Percentiles rank a stretch among this genome's conserved stretches.
These are phyloP conservation scores for Solanum appendiculatum DNA, from an alignment of 257 asterid genomes.

Conservation along the genomic window DNA sequence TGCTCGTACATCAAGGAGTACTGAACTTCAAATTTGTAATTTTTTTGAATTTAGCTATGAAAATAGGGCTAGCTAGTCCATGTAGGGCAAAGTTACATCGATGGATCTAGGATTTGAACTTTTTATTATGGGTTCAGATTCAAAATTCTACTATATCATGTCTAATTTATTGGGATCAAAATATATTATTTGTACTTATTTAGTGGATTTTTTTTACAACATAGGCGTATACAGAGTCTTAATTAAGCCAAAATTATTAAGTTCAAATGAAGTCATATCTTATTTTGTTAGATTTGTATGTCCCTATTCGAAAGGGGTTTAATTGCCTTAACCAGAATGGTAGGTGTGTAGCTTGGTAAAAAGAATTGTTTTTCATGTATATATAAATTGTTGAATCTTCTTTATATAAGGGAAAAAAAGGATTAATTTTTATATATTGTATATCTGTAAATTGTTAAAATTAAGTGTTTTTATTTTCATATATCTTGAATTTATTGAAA, in stretches of 20 bases:
- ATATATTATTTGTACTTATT: background rate
- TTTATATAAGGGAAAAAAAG: background rate
- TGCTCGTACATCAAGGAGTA: background rate
- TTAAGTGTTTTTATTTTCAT: background rate
- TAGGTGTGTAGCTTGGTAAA: background rate
- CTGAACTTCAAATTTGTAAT: background rate
- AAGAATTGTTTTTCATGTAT: background rate
- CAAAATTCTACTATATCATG: background rate
- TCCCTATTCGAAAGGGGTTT: background rate
- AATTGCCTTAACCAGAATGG: accelerated
- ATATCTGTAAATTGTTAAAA: background rate
- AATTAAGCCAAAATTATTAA: background rate
- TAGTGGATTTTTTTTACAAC: background rate
- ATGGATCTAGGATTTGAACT: background rate
- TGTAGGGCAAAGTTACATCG: background rate
- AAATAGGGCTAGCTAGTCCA: background rate
- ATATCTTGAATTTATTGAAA: background rate
- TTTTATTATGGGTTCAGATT: background rate
- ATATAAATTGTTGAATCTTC: background rate
- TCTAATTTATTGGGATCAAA: background rate
- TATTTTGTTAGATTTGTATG: background rate
- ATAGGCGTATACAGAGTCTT: background rate
- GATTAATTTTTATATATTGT: background rate
- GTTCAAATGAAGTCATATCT: background rate
- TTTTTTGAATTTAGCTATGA: background rate